Conservation (phyloP, 2,329 filamentous ascomycete genomes). For the Aspergillus persii region DNA sequence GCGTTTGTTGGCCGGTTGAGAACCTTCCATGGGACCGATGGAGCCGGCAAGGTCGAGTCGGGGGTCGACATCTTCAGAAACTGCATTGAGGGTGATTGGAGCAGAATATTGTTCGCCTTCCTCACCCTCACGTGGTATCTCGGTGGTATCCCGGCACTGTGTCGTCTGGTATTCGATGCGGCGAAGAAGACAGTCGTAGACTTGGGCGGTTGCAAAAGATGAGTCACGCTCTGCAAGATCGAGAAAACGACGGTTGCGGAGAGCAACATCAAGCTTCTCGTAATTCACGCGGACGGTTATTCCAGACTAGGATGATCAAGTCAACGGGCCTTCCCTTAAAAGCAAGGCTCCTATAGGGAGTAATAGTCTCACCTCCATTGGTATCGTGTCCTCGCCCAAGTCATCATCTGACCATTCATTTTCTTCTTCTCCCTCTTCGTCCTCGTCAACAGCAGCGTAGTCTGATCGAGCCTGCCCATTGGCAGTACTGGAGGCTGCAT, state of each 20-base stretch:
- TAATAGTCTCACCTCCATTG: conserved; percentile 37
- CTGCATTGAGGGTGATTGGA: conserved; percentile 33
- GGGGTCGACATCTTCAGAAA: conserved; percentile 38
- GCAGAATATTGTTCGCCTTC: conserved; percentile 40
- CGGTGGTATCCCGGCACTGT: conserved; percentile 56
- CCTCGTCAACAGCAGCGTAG: conserved; percentile 29
- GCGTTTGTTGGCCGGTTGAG: conserved; percentile 24
- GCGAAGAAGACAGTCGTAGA: conserved; percentile 73
- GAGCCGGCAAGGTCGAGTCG: conserved; percentile 36
- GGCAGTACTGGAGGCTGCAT: conserved; percentile 16
- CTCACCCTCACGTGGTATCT: conserved; percentile 42
- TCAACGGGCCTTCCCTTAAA: conserved; percentile 13
- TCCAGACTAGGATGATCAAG: conserved; percentile 54
- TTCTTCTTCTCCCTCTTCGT: conserved; percentile 30
- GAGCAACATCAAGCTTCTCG: conserved; percentile 76
- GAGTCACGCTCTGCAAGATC: conserved; percentile 69
- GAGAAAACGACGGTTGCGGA: conserved; percentile 75
- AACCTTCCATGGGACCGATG: conserved; percentile 32
- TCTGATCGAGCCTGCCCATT: conserved; percentile 22
- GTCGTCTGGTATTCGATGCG: conserved; percentile 67
- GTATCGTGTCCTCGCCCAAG: conserved; percentile 31
- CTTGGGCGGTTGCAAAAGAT: conserved; percentile 69
- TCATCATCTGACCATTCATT: conserved; percentile 40
- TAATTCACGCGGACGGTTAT: conserved; percentile 78
- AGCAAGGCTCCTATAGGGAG: not conserved